phyloP scores from a whole-genome alignment of 2,329 filamentous ascomycete species.

The Pseudogymnoascus verrucosus region DNA sequence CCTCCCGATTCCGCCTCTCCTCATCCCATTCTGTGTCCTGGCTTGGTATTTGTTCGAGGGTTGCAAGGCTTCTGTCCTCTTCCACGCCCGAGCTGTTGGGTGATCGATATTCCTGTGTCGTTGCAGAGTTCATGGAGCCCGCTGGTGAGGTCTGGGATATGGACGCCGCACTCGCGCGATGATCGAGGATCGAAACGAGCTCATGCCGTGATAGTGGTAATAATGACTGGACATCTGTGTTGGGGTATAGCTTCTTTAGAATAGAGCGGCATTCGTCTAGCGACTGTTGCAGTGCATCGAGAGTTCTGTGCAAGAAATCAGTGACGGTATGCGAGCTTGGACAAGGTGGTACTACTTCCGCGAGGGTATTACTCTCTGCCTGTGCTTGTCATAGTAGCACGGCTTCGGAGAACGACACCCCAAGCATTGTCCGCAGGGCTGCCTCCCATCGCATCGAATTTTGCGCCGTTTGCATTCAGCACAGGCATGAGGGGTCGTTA shows the following conservation, averaged over 20 bases:
- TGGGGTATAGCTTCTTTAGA: conserved; percentile 25
- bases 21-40: conserved; percentile 62
- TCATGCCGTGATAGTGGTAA: conserved; percentile 57
- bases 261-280: conserved; percentile 42
- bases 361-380: conserved; percentile 68
- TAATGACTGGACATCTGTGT: conserved; percentile 43
- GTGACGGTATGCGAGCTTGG: not conserved
- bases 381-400: conserved; percentile 75
- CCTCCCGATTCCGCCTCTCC: conserved; percentile 44
- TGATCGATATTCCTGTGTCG: conserved; percentile 41
- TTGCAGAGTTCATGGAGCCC: conserved; percentile 44
- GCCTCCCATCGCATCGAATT: conserved; percentile 74
- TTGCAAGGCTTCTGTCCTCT: conserved; percentile 34
- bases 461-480: conserved; percentile 73
- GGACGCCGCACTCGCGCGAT: conserved; percentile 24
- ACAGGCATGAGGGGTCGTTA: conserved; percentile 57
- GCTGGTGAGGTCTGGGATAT: conserved; percentile 41
- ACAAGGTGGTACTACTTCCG: conserved; percentile 49
- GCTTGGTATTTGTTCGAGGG: conserved; percentile 61
- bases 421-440: conserved; percentile 74
- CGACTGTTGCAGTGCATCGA: conserved; percentile 56
- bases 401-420: conserved; percentile 73
- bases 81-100: conserved; percentile 44
- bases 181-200: conserved; percentile 48
- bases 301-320: conserved; percentile 35